These are phyloP conservation scores for Suillus ampliporus DNA, from an alignment of 768 basidiomycete genomes.

Conservation along the genomic window DNA sequence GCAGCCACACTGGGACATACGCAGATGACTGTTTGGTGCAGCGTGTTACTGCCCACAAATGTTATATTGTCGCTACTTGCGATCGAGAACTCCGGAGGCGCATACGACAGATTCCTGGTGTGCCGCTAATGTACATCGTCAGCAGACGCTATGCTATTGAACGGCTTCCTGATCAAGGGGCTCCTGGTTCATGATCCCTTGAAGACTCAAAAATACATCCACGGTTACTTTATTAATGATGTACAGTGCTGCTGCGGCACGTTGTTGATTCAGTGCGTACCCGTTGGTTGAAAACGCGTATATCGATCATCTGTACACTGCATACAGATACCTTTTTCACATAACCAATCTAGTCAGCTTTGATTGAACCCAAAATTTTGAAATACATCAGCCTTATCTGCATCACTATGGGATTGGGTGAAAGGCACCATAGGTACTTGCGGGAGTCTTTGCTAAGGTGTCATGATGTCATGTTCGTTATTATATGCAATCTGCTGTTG, in stretches of 20 bases:
- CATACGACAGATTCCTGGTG: conserved; percentile 90
- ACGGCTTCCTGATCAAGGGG: conserved; percentile 91
- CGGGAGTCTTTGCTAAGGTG: background rate
- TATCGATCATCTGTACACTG: background rate
- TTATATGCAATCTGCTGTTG: background rate
- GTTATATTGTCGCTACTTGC: conserved; percentile 97
- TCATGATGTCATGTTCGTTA: background rate
- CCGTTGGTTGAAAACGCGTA: background rate
- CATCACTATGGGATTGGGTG: background rate
- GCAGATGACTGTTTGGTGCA: conserved; percentile 99
- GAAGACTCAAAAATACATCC: background rate
- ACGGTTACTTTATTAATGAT: background rate
- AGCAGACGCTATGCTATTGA: conserved; percentile 93
- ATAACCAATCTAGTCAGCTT: background rate
- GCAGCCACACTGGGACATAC: conserved; percentile 95
- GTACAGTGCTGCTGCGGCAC: background rate
- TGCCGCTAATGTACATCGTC: conserved; percentile 98
- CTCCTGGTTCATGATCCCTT: conserved; percentile 53
- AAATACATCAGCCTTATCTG: background rate
- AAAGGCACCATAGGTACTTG: background rate
- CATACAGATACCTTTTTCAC: background rate
- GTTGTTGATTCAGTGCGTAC: background rate
- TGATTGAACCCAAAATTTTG: background rate
- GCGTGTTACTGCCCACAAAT: conserved; percentile 92
- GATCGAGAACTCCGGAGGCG: conserved; percentile 93